Evolutionary conservation across 768 basidiomycete species (phyloP).

Genomic region (Amyloporia xantha): DNA sequence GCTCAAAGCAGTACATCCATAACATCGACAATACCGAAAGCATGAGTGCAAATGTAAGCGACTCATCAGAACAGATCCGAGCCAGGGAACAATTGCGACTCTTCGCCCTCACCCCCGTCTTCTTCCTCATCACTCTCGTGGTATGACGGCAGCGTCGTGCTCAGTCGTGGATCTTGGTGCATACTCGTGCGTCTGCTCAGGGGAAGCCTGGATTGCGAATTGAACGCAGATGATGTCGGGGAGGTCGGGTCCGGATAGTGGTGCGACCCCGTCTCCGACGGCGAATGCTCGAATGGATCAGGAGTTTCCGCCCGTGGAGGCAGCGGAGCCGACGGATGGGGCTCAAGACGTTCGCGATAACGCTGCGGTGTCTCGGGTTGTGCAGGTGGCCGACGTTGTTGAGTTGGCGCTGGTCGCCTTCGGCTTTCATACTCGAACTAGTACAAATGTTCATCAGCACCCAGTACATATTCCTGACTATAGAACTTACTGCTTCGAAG

Average conservation of each 20-base stretch:
- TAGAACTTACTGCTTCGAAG: constrained; percentile 43
- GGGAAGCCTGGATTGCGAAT: constrained; percentile 10
- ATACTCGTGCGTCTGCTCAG: constrained; percentile 11
- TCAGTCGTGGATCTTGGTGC: constrained; percentile 6
- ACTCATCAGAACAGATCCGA: constrained; percentile 33
- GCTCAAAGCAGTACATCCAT: too few species aligned
- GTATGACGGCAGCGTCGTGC: constrained; percentile 13
- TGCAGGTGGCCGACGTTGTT: constrained; percentile 9
- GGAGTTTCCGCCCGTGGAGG: constrained; percentile 17
- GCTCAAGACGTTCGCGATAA: background rate
- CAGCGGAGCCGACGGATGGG: constrained; percentile 1
- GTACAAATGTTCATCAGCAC: background rate
- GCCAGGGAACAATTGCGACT: constrained; percentile 36
- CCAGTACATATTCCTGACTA: background rate
- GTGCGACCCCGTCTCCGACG: constrained; percentile 5
- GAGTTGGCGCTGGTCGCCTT: constrained; percentile 9
- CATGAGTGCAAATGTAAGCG: too few species aligned
- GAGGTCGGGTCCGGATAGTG: constrained; percentile 15
- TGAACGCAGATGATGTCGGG: constrained; percentile 13
- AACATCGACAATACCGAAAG: too few species aligned
- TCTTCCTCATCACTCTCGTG: constrained; percentile 19
- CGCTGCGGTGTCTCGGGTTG: constrained; percentile 3
- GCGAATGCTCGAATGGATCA: constrained; percentile 23
- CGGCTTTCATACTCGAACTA: constrained; percentile 37
- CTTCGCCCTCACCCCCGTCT: constrained; percentile 22